These are phyloP conservation scores for Russula abietina DNA, from an alignment of 768 basidiomycete genomes.

Conservation along the genomic window DNA sequence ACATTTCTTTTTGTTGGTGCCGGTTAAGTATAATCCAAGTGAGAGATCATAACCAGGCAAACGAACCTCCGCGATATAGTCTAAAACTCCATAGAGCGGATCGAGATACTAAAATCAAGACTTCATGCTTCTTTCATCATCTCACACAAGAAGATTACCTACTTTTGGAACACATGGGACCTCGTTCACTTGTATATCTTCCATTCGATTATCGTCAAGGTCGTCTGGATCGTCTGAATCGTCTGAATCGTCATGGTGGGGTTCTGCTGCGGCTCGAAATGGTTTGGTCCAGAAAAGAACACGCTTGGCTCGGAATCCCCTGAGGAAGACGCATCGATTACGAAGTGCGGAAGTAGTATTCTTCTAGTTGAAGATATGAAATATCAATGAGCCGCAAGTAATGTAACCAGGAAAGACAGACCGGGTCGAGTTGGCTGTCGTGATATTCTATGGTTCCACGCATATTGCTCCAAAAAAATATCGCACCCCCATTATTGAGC, in stretches of 20 bases:
- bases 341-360: background rate
- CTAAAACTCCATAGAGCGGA: slow-evolving; percentile 11
- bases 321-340: slow-evolving; percentile 17
- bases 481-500: background rate
- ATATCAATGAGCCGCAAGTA: background rate
- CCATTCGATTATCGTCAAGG: background rate
- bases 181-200: background rate
- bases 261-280: slow-evolving; percentile 3
- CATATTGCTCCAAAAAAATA: background rate
- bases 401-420: background rate
- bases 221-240: background rate
- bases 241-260: slow-evolving; percentile 4
- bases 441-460: background rate
- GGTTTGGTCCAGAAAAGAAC: background rate
- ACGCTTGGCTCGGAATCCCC: slow-evolving; percentile 14
- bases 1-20: slow-evolving; percentile 4
- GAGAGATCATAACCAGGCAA: background rate
- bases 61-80: slow-evolving; percentile 8
- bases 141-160: background rate
- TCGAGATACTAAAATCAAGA: slow-evolving; percentile 6
- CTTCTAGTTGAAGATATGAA: background rate
- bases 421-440: background rate
- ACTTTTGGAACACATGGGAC: background rate
- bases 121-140: background rate
- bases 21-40: background rate